Evolutionary conservation across 768 basidiomycete species (phyloP).

Genomic region (Coprinopsis marcescibilis): DNA sequence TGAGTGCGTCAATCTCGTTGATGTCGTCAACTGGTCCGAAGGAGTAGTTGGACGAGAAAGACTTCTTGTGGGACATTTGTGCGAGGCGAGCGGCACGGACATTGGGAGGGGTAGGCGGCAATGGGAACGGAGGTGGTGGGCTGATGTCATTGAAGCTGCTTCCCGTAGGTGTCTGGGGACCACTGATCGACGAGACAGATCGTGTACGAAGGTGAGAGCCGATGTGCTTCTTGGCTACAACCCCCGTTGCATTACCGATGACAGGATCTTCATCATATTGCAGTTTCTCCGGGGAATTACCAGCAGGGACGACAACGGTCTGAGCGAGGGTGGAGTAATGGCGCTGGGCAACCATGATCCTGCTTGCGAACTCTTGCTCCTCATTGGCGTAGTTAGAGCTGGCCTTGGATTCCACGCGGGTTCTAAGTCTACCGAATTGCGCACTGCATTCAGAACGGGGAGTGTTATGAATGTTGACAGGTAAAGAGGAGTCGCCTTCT

Average conservation of each 20-base stretch:
- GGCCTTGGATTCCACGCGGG: constrained; percentile 48
- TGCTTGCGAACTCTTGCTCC: constrained; percentile 47
- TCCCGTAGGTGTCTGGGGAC: constrained; percentile 32
- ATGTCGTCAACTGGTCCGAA: constrained; percentile 52
- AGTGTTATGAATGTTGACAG: constrained; percentile 39
- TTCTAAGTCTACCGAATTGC: constrained; percentile 48
- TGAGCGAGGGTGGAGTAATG: constrained; percentile 70
- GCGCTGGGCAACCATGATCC: constrained; percentile 67
- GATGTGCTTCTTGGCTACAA: constrained; percentile 22
- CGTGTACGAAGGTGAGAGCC: constrained; percentile 55
- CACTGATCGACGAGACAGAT: constrained; percentile 48
- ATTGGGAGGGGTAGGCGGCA: constrained; percentile 72
- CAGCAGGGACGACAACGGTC: constrained; percentile 48
- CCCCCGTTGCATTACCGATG: constrained; percentile 33
- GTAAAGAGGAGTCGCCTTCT: constrained; percentile 41
- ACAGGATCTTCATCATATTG: constrained; percentile 22
- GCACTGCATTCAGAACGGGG: constrained; percentile 52
- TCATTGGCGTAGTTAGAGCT: constrained; percentile 52
- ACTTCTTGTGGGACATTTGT: constrained; percentile 53
- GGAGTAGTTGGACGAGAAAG: constrained; percentile 59
- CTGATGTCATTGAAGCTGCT: constrained; percentile 34
- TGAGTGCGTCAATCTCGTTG: constrained; percentile 66
- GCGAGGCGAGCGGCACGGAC: constrained; percentile 53
- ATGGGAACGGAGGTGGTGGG: constrained; percentile 62
- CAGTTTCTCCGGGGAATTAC: constrained; percentile 35